Evolutionary conservation across 352 stramenopile species (phyloP).

Genomic region (Halophytophthora polymorphica): DNA sequence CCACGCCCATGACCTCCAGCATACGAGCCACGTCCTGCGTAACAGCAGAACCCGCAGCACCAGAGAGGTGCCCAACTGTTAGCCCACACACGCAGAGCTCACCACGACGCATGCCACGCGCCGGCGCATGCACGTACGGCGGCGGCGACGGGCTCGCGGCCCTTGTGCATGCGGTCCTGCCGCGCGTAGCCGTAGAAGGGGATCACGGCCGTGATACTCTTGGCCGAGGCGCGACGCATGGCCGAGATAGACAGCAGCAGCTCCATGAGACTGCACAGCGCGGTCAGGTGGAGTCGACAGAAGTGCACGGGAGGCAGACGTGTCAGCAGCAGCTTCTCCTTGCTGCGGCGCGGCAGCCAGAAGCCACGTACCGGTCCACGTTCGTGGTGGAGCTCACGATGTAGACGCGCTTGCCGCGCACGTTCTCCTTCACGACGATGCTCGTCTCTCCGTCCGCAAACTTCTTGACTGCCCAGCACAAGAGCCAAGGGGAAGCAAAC

Average conservation of each 20-base stretch:
- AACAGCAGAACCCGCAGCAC: background rate
- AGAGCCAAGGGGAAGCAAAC: background rate
- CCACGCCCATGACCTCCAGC: conserved; percentile 88
- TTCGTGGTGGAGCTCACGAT: conserved; percentile 86
- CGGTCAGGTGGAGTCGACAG: background rate
- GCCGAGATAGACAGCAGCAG: conserved; percentile 79
- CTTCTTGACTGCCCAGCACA: conserved; percentile 47
- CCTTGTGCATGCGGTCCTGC: conserved; percentile 85
- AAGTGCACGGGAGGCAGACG: conserved; percentile 2
- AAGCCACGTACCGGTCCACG: conserved; percentile 58
- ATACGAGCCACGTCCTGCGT: conserved; percentile 77
- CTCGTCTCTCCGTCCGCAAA: conserved; percentile 86
- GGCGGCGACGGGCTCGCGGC: conserved; percentile 74
- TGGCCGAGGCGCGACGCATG: conserved; percentile 80
- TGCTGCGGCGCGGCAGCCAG: too few species aligned
- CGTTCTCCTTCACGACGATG: conserved; percentile 68
- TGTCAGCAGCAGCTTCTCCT: background rate
- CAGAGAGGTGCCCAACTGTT: too few species aligned
- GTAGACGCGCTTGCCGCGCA: conserved; percentile 82
- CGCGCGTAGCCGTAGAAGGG: conserved; percentile 86
- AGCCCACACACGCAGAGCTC: background rate
- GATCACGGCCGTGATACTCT: conserved; percentile 86
- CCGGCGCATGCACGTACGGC: conserved; percentile 18
- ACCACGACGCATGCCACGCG: too few species aligned
- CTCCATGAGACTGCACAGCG: conserved; percentile 66